Percentiles rank a stretch among this genome's conserved stretches.
Conservation (phyloP, 495 filamentous ascomycete genomes). For the Parachaetomium inaequale region DNA sequence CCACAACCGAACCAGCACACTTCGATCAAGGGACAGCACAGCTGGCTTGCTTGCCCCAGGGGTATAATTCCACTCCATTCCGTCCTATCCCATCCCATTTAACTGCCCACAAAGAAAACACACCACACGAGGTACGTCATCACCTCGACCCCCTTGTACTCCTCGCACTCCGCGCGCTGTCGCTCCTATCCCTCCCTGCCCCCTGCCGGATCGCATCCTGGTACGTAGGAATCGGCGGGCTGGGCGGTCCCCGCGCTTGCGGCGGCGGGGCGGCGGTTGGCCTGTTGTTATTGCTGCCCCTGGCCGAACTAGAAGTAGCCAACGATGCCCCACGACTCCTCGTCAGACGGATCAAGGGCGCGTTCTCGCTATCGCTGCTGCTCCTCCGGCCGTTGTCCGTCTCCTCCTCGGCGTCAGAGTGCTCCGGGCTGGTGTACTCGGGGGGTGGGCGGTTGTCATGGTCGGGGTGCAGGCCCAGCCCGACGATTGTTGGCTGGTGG, state of each 20-base stretch:
- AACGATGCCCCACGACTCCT: conserved; percentile 43
- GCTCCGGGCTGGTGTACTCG: conserved; percentile 69
- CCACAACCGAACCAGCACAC: background rate
- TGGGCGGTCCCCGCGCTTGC: conserved; percentile 25
- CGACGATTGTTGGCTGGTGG: conserved; percentile 34
- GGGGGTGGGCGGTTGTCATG: conserved; percentile 56
- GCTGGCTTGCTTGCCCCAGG: background rate
- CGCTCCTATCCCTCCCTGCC: conserved; percentile 47
- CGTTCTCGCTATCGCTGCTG: conserved; percentile 46
- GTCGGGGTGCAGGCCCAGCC: conserved; percentile 34
- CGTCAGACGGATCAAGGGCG: conserved; percentile 37
- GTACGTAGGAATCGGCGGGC: conserved; percentile 62
- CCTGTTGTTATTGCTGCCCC: conserved; percentile 18
- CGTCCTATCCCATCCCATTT: background rate
- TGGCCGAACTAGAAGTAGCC: conserved; percentile 40
- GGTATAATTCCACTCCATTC: conserved; percentile 9
- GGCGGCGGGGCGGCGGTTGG: conserved; percentile 10
- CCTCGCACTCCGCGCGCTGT: conserved; percentile 31
- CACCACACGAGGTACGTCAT: background rate
- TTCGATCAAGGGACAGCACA: background rate
- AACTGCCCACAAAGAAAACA: background rate
- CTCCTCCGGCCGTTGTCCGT: conserved; percentile 51
- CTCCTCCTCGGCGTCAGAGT: conserved; percentile 41
- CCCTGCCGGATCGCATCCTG: conserved; percentile 58
- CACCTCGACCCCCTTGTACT: conserved; percentile 15